phyloP scores from a whole-genome alignment of 2,329 filamentous ascomycete genomes.

The Paraphoma sp. region DNA sequence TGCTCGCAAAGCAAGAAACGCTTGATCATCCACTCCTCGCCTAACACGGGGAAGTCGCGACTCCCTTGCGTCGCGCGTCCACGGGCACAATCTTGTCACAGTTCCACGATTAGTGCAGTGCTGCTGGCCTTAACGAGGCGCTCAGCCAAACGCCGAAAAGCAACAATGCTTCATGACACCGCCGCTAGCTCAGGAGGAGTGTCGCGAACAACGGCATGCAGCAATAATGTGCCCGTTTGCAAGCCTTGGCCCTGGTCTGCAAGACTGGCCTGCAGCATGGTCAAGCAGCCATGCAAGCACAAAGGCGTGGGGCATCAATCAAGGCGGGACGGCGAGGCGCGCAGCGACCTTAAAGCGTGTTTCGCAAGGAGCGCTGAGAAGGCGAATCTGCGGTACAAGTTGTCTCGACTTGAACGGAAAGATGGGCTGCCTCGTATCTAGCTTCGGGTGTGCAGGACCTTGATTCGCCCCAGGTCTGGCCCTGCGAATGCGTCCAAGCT shows the following conservation, averaged over 20 bases:
- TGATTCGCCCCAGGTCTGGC: conserved; percentile 33
- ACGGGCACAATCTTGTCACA: conserved; percentile 30
- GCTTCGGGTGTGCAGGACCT: conserved; percentile 19
- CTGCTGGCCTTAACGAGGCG: conserved; percentile 24
- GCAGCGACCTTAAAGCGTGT: conserved; percentile 39
- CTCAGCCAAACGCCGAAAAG: conserved; percentile 37
- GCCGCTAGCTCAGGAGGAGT: conserved; percentile 24
- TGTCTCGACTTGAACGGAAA: conserved; percentile 42
- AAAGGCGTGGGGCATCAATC: conserved; percentile 7
- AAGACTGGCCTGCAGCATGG: conserved; percentile 3
- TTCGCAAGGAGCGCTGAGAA: conserved; percentile 44
- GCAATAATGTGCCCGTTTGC: background rate
- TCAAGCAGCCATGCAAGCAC: conserved; percentile 11
- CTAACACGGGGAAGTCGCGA: conserved; percentile 26
- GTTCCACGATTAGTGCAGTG: conserved; percentile 41
- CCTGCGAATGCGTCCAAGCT: conserved; percentile 30
- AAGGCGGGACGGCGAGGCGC: conserved; percentile 20
- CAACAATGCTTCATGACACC: conserved; percentile 27
- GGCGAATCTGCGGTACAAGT: conserved; percentile 46
- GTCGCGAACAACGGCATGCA: background rate
- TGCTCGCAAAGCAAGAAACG: conserved; percentile 26
- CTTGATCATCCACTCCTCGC: conserved; percentile 23
- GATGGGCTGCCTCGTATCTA: conserved; percentile 14
- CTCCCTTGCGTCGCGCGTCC: conserved; percentile 34
- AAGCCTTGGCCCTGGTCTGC: conserved; percentile 20